A percentile compares a stretch with the other conserved stretches of the same genome.
Evolutionary conservation across 1,284 basidiomycete genomes (phyloP).

Genomic region (Meira miltonrushii): DNA sequence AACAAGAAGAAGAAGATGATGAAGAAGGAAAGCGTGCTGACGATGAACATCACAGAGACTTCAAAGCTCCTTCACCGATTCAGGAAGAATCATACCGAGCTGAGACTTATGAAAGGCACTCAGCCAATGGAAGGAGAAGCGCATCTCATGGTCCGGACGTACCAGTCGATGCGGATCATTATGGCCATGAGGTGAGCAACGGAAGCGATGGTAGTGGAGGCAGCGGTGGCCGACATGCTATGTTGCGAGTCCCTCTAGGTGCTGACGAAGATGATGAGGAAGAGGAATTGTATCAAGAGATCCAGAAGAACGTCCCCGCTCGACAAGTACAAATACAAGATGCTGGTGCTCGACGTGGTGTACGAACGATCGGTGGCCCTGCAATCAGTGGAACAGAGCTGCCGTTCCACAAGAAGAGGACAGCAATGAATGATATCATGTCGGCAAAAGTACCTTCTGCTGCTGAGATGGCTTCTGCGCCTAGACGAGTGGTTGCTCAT

Average conservation of each 20-base stretch:
- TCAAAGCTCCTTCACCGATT: no score
- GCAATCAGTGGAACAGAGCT: neutral
- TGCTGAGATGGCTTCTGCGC: neutral
- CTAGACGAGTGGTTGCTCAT: neutral
- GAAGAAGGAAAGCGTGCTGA: conserved; percentile 19
- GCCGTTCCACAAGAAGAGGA: neutral
- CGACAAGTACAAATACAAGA: neutral
- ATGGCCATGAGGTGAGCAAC: neutral
- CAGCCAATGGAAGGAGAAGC: no score
- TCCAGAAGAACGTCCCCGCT: neutral
- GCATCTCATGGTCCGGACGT: no score
- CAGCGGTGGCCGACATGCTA: neutral
- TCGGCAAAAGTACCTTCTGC: conserved; percentile 12
- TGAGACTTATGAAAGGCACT: no score
- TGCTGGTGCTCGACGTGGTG: neutral
- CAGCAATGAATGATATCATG: conserved; percentile 13
- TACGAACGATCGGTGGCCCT: no score
- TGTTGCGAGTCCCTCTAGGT: conserved; percentile 16
- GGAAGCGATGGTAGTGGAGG: conserved; percentile 4
- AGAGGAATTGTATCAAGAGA: conserved; percentile 9
- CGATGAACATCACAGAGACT: neutral
- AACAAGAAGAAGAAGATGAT: conserved; percentile 42
- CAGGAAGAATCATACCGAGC: no score
- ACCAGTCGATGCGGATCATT: no score
- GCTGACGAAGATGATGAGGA: conserved; percentile 14